phyloP scores from a whole-genome alignment of 2,329 filamentous ascomycete genomes.

The Metarhizium rileyi region DNA sequence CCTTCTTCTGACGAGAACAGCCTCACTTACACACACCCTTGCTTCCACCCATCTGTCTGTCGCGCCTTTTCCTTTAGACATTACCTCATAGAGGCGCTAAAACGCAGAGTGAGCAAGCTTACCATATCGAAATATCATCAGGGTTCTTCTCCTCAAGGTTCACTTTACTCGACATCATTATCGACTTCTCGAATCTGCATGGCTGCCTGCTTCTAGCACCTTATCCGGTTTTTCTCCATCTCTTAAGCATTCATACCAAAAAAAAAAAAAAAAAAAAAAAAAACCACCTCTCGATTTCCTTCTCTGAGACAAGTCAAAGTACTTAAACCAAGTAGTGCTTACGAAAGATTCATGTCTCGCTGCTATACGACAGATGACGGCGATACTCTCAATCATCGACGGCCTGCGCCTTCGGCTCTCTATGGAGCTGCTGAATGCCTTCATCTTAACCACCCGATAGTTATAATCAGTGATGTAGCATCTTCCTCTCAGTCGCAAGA shows the following conservation, averaged over 20 bases:
- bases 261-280: too few species aligned
- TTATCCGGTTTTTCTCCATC: background rate
- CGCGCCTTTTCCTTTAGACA: background rate
- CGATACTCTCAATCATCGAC: background rate
- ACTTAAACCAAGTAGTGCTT: background rate
- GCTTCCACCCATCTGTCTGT: background rate
- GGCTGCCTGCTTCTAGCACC: background rate
- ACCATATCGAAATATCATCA: background rate
- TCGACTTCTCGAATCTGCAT: background rate
- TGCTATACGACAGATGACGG: background rate
- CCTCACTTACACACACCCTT: background rate
- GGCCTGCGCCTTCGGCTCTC: background rate
- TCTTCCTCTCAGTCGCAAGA: background rate
- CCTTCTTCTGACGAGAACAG: background rate
- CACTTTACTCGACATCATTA: background rate
- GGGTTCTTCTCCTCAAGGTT: background rate
- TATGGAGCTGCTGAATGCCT: background rate
- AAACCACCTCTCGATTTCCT: background rate
- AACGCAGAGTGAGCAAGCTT: background rate
- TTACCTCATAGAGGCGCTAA: background rate
- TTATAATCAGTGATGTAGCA: background rate
- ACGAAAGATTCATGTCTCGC: background rate
- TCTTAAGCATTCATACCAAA: background rate
- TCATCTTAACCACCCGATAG: background rate
- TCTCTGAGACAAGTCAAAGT: background rate